Conservation (phyloP, 108 stramenopile genomes). For the Cyclotella sp. region DNA sequence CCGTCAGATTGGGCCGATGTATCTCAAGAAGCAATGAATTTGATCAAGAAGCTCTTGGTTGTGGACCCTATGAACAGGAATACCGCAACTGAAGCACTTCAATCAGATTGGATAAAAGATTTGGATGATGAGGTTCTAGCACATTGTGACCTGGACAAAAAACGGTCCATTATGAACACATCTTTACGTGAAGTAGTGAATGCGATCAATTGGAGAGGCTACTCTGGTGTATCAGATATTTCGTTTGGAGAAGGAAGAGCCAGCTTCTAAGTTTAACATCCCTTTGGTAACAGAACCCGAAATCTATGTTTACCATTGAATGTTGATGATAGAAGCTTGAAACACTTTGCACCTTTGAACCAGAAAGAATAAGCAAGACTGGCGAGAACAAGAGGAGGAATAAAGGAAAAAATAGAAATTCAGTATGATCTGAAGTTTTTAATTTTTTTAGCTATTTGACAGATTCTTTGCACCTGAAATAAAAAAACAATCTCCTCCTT, state of each 20-base stretch:
- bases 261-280: background rate
- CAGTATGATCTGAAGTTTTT: too few species aligned
- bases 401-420: too few species aligned
- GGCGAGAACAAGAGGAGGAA: too few species aligned
- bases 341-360: too few species aligned
- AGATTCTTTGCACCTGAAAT: too few species aligned
- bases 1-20: conserved; percentile 47
- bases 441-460: too few species aligned
- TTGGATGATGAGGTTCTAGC: conserved; percentile 21
- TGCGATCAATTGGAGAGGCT: background rate
- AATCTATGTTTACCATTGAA: too few species aligned
- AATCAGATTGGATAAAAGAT: conserved; percentile 60
- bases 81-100: conserved; percentile 48
- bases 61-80: conserved; percentile 54
- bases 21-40: conserved; percentile 52
- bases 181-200: background rate
- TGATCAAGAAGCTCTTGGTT: conserved; percentile 56
- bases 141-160: conserved; percentile 3
- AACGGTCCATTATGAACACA: conserved; percentile 6
- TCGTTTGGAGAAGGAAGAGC: conserved; percentile 10
- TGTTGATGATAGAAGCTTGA: too few species aligned
- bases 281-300: too few species aligned
- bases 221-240: conserved; percentile 5
- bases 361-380: too few species aligned
- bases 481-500: too few species aligned